Percentiles rank a stretch among this genome's conserved stretches.
These are phyloP conservation scores for Pneumocystis canis DNA, from an alignment of 1,139 yeast species.

Conservation along the genomic window DNA sequence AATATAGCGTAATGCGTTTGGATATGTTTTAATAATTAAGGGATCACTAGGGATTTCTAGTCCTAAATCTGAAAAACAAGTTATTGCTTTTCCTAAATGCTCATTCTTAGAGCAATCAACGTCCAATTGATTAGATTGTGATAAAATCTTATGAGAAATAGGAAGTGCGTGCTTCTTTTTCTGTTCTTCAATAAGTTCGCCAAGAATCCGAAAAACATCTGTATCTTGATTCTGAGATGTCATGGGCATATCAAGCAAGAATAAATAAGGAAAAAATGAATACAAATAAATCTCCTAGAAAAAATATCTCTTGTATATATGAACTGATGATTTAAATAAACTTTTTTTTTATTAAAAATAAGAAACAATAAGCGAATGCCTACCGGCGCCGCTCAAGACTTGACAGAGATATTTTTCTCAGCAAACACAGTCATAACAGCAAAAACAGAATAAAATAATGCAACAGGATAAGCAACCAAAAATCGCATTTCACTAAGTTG, in stretches of 20 bases:
- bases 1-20: not conserved
- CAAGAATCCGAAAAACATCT: not conserved
- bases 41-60: not conserved
- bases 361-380: not conserved
- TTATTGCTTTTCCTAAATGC: not conserved
- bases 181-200: not conserved
- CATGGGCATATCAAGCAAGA: not conserved
- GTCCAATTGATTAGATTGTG: not conserved
- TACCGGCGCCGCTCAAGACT: not conserved
- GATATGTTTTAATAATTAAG: not conserved
- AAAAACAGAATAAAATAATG: constrained; percentile 83
- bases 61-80: not conserved
- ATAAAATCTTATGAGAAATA: not conserved
- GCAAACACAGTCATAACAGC: constrained; percentile 84
- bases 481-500: constrained; percentile 76
- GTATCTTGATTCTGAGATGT: not conserved
- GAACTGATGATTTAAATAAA: not conserved
- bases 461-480: constrained; percentile 84
- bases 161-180: not conserved
- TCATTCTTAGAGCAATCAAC: not conserved
- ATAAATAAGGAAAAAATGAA: not conserved
- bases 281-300: not conserved
- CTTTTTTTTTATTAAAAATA: not conserved
- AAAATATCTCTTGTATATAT: not conserved
- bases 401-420: not conserved